Evolutionary conservation across 495 filamentous ascomycete species (phyloP).

Genomic region (Annulohypoxylon bovei): DNA sequence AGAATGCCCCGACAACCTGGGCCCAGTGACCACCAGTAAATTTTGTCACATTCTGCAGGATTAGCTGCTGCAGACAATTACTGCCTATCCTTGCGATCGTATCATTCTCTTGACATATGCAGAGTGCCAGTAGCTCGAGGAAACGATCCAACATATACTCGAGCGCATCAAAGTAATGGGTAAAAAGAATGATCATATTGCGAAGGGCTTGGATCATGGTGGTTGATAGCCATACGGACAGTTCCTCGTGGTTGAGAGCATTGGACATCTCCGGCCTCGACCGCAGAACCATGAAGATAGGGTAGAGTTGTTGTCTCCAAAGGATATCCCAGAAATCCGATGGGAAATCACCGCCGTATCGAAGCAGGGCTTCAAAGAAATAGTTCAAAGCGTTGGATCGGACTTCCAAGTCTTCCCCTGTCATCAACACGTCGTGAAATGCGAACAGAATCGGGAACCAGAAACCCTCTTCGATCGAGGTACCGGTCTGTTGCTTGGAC

Average conservation of each 20-base stretch:
- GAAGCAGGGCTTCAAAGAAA: constrained; percentile 91
- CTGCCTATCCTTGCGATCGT: constrained; percentile 97
- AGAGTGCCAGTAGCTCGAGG: constrained; percentile 89
- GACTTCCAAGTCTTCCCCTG: constrained; percentile 97
- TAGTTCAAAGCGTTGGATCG: constrained; percentile 93
- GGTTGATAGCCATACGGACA: constrained; percentile 98
- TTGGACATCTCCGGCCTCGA: constrained; percentile 96
- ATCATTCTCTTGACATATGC: constrained; percentile 99
- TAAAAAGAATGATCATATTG: constrained; percentile 98
- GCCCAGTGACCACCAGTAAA: constrained; percentile 89
- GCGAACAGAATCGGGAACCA: constrained; percentile 99
- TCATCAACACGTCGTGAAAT: constrained; percentile 99
- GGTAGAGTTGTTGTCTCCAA: constrained; percentile 95
- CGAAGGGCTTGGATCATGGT: constrained; percentile 99
- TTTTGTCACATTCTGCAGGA: constrained; percentile 93
- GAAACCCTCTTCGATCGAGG: constrained; percentile 92
- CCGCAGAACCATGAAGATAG: constrained; percentile 97
- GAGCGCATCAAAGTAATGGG: constrained; percentile 94
- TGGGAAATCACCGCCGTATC: constrained; percentile 91
- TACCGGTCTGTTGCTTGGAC: constrained; percentile 58
- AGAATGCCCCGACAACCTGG: constrained; percentile 93
- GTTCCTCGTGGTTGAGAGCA: constrained; percentile 89
- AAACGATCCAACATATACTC: constrained; percentile 98
- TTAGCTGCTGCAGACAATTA: constrained; percentile 95
- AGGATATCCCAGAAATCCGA: constrained; percentile 97